Evolutionary conservation across 257 asterid genomes (phyloP), one percentile per base, ranked within the genome.

Genomic region (Solanum sitiens): DNA sequence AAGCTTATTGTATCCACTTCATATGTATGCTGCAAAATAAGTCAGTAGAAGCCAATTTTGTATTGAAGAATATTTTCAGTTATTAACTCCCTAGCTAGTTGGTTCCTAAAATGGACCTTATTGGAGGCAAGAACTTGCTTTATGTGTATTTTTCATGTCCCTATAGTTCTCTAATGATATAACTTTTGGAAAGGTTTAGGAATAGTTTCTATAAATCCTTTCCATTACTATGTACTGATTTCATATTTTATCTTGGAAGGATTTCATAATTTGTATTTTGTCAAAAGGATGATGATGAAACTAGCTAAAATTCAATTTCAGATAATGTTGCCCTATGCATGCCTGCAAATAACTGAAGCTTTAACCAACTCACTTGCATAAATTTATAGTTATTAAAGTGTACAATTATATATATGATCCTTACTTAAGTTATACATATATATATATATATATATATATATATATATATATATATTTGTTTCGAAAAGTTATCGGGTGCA

Each of bases 1-100:
- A 89, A 93, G 91, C 89, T 90, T 73, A 86, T 18, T 80, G 44
- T 80, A 80, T 80, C 70, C 42, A 80, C 85, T 45, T 80, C 85
- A 80, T 80, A 16, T 80, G 70, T 47, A 27, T 80, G 85, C 68
- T 47, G 85, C 44, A 80, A 80, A 50, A 47, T 80, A 80, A 80
- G 44, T 30, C 85, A 30, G 68, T 80, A 80, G 67, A 80, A 47
- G 70, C 42, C 85, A 80, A 30, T 80, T 80, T 14, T 47, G 85
- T 80, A 10, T 80, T 50, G 23, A 42, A 76, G 59, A n/a, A n/a
- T 11, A 80, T 32, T 47, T 47, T 80, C 27, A 27, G 85, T 15
- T 5, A 37, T 27, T 5, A 73, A 80, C 68, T 47, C 67, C 68
- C 42, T 27, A 59, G 68, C 68, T 59, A 30, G 40, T 45, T 79